Evolutionary conservation across 2,329 filamentous ascomycete genomes (phyloP).

Genomic region (Thelonectria rubi): DNA sequence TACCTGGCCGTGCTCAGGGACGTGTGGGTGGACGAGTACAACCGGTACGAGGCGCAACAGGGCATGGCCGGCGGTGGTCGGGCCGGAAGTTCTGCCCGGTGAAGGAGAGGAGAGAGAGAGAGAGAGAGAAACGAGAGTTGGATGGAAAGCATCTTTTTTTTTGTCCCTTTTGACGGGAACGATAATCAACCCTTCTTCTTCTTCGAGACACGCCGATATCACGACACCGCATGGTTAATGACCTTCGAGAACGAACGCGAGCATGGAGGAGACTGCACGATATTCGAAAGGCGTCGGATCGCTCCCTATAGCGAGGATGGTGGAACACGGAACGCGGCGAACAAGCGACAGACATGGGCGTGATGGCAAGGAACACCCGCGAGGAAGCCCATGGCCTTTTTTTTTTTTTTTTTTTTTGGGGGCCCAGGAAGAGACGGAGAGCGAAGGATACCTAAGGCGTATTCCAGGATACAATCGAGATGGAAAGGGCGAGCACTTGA

Average conservation of each 20-base stretch:
- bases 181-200: background rate
- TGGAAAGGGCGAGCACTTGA: slow-evolving; percentile 11
- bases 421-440: background rate
- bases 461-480: slow-evolving; percentile 7
- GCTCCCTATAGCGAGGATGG: slow-evolving; percentile 24
- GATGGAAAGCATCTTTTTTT: too few relatives aligned
- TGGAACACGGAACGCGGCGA: slow-evolving; percentile 22
- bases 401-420: too few relatives aligned
- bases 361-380: background rate
- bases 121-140: background rate
- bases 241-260: slow-evolving; percentile 11
- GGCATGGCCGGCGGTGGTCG: slow-evolving; percentile 36
- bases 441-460: background rate
- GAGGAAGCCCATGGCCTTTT: background rate
- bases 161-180: background rate
- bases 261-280: background rate
- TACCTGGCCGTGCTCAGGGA: slow-evolving; percentile 60
- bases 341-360: background rate
- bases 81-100: slow-evolving; percentile 32
- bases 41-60: slow-evolving; percentile 62
- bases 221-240: slow-evolving; percentile 1
- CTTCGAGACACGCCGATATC: too few relatives aligned
- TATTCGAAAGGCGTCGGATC: too few relatives aligned
- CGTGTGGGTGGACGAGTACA: slow-evolving; percentile 67
- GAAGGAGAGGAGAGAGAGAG: background rate